Evolutionary conservation across 78 protist species (phyloP).

Genomic region (Emiliania huxleyi): DNA sequence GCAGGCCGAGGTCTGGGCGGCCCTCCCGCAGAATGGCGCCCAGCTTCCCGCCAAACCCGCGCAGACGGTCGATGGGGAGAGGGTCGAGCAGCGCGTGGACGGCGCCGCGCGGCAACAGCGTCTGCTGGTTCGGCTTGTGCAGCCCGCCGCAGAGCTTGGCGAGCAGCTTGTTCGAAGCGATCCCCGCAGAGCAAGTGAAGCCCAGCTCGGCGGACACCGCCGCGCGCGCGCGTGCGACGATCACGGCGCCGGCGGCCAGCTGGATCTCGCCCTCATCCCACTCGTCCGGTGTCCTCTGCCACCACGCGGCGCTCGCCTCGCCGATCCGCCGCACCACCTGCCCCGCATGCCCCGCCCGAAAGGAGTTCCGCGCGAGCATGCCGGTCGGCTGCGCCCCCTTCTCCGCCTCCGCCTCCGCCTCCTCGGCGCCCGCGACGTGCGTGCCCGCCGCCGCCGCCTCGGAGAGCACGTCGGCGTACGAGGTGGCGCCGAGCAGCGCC

Average conservation of each 20-base stretch:
- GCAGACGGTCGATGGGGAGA: constrained; percentile 2
- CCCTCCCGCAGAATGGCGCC: neutral
- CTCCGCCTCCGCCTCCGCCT: neutral
- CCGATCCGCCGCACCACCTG: neutral
- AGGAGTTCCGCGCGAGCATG: neutral
- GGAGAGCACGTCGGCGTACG: neutral
- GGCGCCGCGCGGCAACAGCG: constrained; percentile 1
- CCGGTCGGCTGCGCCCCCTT: neutral
- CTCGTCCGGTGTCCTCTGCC: neutral
- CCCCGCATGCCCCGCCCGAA: constrained; percentile 17
- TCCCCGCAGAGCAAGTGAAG: constrained; percentile 39
- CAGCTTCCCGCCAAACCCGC: constrained; percentile 32
- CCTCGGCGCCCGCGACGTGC: neutral
- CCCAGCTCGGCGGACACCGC: constrained; percentile 1
- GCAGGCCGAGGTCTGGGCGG: neutral
- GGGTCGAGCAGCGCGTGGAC: neutral
- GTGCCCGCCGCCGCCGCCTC: neutral
- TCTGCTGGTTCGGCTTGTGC: constrained; percentile 49
- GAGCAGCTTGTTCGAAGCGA: constrained; percentile 18
- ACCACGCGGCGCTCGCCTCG: neutral
- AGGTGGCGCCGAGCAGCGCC: too few relatives aligned
- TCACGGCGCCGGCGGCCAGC: neutral
- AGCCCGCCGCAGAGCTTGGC: constrained; percentile 42
- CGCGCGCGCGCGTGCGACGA: constrained; percentile 1
- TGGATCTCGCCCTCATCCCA: neutral